phyloP scores from a whole-genome alignment of 108 stramenopile genomes.

The Fragilariopsis cylindrus region DNA sequence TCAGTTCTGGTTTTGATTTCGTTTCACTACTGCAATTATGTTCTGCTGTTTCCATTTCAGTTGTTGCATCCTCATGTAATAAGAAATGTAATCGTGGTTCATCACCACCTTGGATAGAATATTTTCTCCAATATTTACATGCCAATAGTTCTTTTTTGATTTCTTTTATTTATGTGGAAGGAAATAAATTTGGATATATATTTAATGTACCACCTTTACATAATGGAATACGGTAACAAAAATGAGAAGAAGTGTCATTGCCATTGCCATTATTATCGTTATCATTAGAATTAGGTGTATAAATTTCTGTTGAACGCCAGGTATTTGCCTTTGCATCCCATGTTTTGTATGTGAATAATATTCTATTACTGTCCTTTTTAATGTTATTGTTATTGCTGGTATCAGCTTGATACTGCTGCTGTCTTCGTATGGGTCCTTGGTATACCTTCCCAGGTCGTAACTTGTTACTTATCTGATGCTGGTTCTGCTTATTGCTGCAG shows the following conservation, averaged over 20 bases:
- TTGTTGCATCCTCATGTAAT: conserved; percentile 8
- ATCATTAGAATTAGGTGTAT: too few relatives aligned
- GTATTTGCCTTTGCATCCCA: neutral
- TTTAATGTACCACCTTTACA: neutral
- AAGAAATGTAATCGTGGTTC: conserved; percentile 37
- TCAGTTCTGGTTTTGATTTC: too few relatives aligned
- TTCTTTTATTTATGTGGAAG: neutral
- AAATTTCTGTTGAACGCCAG: neutral
- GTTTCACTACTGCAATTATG: too few relatives aligned
- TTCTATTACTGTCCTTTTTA: neutral
- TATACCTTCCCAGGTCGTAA: too few relatives aligned
- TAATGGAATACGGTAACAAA: neutral
- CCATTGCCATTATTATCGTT: too few relatives aligned
- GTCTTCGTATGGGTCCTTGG: too few relatives aligned
- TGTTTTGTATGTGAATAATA: neutral
- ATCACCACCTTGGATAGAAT: conserved; percentile 22
- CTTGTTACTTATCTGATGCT: too few relatives aligned
- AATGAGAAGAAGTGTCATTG: too few relatives aligned
- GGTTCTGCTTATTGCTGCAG: too few relatives aligned
- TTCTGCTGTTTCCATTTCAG: too few relatives aligned
- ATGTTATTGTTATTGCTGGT: neutral
- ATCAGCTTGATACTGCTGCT: neutral
- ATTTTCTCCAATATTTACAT: conserved; percentile 23
- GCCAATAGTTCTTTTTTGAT: conserved; percentile 18
- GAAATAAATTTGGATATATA: conserved; percentile 9